Conservation (phyloP, 129 eudicot genomes). For the Ambrosia artemisiifolia region DNA sequence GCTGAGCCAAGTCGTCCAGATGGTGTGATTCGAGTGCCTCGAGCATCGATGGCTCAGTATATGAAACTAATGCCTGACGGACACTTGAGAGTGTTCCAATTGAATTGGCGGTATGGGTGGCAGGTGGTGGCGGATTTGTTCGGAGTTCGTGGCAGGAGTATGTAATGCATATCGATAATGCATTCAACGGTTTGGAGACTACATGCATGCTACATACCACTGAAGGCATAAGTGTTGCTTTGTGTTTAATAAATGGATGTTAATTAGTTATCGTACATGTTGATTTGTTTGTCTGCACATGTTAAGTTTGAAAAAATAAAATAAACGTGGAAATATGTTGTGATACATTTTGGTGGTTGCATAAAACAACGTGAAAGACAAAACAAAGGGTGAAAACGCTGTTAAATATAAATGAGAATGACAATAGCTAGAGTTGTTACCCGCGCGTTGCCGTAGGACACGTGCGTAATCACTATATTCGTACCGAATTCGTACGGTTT, state of each 20-base stretch:
- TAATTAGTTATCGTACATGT: background rate
- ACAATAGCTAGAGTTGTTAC: no score
- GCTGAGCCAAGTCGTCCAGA: constrained; percentile 39
- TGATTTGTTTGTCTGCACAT: background rate
- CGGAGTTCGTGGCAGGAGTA: constrained; percentile 1
- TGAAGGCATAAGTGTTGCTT: background rate
- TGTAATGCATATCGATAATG: background rate
- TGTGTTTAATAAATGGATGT: background rate
- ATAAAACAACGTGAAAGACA: no score
- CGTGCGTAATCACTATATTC: no score
- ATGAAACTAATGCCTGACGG: constrained; percentile 43
- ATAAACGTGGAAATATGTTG: background rate
- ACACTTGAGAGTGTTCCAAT: constrained; percentile 45
- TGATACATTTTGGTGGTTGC: no score
- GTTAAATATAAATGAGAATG: no score
- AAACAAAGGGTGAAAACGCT: no score
- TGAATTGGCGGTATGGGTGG: constrained; percentile 34
- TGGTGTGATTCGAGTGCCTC: constrained; percentile 18
- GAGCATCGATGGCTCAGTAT: constrained; percentile 40
- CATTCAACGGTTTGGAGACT: background rate
- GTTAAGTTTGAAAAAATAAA: background rate
- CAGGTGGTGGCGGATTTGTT: constrained; percentile 42
- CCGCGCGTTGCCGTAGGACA: no score
- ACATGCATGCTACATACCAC: no score
- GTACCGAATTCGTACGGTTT: no score